Conservation (phyloP, 352 stramenopile genomes). For the Pythium aristosporum region DNA sequence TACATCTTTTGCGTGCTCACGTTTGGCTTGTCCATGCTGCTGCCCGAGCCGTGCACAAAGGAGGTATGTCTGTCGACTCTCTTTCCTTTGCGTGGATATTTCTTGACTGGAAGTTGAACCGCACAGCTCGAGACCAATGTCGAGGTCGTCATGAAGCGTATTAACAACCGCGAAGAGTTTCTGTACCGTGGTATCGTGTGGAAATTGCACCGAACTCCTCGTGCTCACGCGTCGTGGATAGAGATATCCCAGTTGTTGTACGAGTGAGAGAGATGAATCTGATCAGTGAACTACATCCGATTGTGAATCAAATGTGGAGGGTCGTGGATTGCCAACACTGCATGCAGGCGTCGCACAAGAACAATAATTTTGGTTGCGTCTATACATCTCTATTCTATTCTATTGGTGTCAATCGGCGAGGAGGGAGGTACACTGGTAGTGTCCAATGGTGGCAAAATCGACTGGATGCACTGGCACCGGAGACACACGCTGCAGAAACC, state of each 20-base stretch:
- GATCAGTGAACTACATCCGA: too few relatives aligned
- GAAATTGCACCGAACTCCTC: conserved; percentile 46
- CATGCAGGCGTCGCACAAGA: background rate
- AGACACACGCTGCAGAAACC: background rate
- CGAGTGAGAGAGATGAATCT: conserved; percentile 42
- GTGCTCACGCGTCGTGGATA: conserved; percentile 61
- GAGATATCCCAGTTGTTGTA: conserved; percentile 72
- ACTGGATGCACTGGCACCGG: background rate
- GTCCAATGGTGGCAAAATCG: too few relatives aligned
- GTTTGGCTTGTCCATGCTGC: conserved; percentile 56
- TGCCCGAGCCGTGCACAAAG: conserved; percentile 64
- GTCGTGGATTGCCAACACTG: background rate
- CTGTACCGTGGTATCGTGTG: conserved; percentile 68
- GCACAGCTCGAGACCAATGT: conserved; percentile 57
- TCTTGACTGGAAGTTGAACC: conserved; percentile 3
- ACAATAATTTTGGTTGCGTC: too few relatives aligned
- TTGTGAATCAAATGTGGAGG: too few relatives aligned
- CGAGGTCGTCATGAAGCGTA: conserved; percentile 52
- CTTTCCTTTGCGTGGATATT: background rate
- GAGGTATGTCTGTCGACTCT: conserved; percentile 32
- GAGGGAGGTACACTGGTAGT: too few relatives aligned
- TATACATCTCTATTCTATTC: background rate
- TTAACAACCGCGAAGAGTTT: conserved; percentile 73
- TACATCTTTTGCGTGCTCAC: conserved; percentile 70
- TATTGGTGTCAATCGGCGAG: background rate